Base-by-base conservation (phyloP, 257 asterid species). In the Leptodermis oblonga region DNA sequence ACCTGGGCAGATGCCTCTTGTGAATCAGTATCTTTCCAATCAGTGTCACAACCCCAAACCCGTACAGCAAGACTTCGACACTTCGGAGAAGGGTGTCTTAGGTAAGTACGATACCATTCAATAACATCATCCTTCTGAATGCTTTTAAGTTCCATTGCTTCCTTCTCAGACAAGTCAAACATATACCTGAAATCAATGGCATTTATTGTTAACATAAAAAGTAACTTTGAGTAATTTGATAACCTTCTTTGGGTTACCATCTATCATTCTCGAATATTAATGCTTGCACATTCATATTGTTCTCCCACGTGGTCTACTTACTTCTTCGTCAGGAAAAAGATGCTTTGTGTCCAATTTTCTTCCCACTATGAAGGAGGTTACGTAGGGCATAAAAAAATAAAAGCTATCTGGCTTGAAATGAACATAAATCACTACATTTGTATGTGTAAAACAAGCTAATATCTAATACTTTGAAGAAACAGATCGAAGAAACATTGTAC, bases 1-100 rank as follows among this genome's bases (percentile, higher is more conserved):
- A 74, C 82, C 77, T 82, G 86, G 30, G 43, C 82, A 43, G 96
- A 70, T 42, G 87, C 48, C 55, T 36, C 49, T 23, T 67, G 69
- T n/a, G 77, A 58, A 68, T 69, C 81, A 34, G 80, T 76, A 48
- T 77, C 84, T 70, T 82, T 84, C 82, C 22, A 60, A 70, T 83
- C 81, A 1, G 90, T 75, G 81, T 89, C 70, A 88, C 96, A 89
- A 75, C 97, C 96, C 99, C 99, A 94, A 15, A 94, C 86, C 60
- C 93, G 93, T 78, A 87, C 71, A 3, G 84, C 87, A 77, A 94
- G 97, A 83, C 93, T 89, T 67, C 97, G 86, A 72, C 97, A 89
- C 81, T 87, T 89, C 0, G 96, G 95, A 59, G 97, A 94, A 41
- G 97, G 81, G 56, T 76, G 84, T 77, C 84, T 79, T 73, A 94